Evolutionary conservation across 495 filamentous ascomycete genomes (phyloP), one percentile per base, ranked within the genome.

Genomic region (Massariosphaeria phaeospora): DNA sequence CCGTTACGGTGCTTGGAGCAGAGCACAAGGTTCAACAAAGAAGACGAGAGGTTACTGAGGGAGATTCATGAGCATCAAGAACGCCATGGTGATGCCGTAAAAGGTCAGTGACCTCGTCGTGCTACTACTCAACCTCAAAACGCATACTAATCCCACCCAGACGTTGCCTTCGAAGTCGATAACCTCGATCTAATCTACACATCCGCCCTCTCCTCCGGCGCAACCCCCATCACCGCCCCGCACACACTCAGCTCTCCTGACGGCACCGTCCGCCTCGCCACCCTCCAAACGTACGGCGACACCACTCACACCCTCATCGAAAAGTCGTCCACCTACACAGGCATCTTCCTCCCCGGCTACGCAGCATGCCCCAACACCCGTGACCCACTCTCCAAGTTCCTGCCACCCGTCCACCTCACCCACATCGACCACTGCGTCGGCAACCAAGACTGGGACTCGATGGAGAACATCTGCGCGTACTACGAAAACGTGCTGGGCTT

Each of bases 391-490:
- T 50, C 70, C 0, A 66, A 63, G 30, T 67, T 73, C 31, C 57
- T 82, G 45, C 89, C 89, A 0, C 49, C 67, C 15, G 76, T 95
- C n/a, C 64, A 72, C 2, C 74, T 95, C 20, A 76, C 77, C 48
- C 77, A 77, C 52, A 86, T 96, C 67, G 90, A 95, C 72, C 90
- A 96, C 71, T 95, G 90, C 68, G 90, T 95, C 55, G 90, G 90
- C 38, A 96, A 96, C 69, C 89, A 95, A 70, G 82, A 85, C 70
- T 95, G 91, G 89, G 76, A 82, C 67, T 79, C 86, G 68, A 91
- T 96, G 88, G 84, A 85, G 23, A 76, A 78, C 29, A 81, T 85
- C 26, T 95, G 91, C 71, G 84, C 82, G 53, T 94, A 78, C 70
- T 96, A 96, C 72, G 89, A 95, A 70, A 78, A 82, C 44, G 84